A percentile compares a stretch with the other conserved stretches of the same genome.
Evolutionary conservation across 1,284 basidiomycete species (phyloP).

Genomic region (Puccinia hordei): DNA sequence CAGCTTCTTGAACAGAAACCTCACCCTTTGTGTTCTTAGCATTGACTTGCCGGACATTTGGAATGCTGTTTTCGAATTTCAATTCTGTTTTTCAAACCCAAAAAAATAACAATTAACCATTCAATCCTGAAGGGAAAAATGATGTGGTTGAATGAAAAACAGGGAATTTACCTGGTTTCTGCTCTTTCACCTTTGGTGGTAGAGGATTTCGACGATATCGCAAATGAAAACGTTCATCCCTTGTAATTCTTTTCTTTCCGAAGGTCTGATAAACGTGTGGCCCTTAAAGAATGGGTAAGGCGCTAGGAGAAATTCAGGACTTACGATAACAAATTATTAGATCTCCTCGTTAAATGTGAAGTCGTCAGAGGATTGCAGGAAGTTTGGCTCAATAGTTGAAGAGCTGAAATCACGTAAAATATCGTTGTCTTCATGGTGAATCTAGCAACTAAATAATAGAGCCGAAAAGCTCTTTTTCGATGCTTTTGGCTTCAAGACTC

Average conservation of each 20-base stretch:
- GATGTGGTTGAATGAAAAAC: too few species aligned
- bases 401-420: constrained; percentile 1
- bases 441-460: background rate
- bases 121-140: background rate
- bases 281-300: background rate
- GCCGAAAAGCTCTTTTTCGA: background rate
- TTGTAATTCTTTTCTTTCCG: background rate
- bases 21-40: background rate
- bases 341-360: background rate
- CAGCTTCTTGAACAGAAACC: background rate
- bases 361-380: background rate
- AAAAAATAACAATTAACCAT: background rate
- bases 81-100: background rate
- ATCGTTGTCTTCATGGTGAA: background rate
- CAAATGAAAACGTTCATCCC: background rate
- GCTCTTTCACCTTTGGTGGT: background rate
- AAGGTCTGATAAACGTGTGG: background rate
- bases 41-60: background rate
- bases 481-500: background rate
- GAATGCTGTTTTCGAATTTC: background rate
- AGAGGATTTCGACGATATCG: background rate
- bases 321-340: background rate
- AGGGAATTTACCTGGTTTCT: background rate
- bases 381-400: background rate
- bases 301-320: background rate